Percentiles rank a stretch among this genome's conserved stretches.
phyloP scores from a whole-genome alignment of 225 moss, liverwort and hornwort genomes.

The Marchantia paleacea region DNA sequence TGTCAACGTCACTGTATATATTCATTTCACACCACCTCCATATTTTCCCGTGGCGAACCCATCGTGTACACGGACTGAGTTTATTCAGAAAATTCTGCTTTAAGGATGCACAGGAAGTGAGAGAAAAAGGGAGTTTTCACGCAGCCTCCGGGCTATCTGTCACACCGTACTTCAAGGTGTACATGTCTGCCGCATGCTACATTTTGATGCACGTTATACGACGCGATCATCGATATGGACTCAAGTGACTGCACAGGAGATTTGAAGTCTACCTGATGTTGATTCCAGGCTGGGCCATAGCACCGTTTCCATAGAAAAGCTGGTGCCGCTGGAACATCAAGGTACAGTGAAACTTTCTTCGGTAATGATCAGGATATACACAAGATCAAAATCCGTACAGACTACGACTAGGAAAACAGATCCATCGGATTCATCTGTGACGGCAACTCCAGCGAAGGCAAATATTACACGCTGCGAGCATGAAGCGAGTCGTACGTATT shows the following conservation, averaged over 20 bases:
- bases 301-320: neutral
- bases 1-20: no score
- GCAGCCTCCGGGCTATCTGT: no score
- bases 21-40: no score
- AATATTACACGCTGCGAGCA: neutral
- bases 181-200: neutral
- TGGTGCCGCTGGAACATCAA: neutral
- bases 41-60: no score
- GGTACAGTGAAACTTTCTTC: neutral
- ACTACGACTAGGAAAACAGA: neutral
- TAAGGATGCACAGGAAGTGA: no score
- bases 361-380: neutral
- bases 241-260: neutral
- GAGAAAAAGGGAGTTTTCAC: no score
- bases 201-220: neutral
- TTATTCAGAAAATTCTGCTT: no score
- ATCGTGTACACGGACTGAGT: no score
- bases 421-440: neutral
- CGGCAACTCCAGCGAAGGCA: neutral
- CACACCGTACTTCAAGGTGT: no score
- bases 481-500: neutral
- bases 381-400: neutral
- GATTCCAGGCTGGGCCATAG: neutral
- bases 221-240: no score
- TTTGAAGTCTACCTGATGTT: neutral